These are phyloP conservation scores for Nannochloris sp. DNA, from an alignment of 139 green algal species.

Conservation along the genomic window DNA sequence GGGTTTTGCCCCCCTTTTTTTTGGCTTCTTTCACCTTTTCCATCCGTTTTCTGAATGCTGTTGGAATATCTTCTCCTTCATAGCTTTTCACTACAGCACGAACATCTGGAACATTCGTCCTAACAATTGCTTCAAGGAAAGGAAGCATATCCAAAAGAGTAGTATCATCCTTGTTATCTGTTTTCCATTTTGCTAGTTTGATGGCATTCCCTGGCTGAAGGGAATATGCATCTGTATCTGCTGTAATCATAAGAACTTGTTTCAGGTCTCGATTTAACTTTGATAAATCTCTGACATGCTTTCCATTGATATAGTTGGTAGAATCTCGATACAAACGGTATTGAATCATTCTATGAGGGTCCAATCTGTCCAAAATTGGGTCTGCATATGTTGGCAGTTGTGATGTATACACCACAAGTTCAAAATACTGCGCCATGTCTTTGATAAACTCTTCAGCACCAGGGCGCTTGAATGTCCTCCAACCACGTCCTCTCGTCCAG, in stretches of 20 bases:
- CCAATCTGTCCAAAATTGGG: constrained; percentile 86
- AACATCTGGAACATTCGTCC: constrained; percentile 49
- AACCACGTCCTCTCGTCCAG: constrained; percentile 74
- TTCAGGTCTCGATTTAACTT: constrained; percentile 89
- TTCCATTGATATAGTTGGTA: constrained; percentile 80
- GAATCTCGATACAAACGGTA: constrained; percentile 80
- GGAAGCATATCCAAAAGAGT: constrained; percentile 82
- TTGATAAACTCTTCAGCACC: constrained; percentile 85
- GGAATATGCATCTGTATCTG: constrained; percentile 33
- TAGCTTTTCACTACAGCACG: constrained; percentile 62
- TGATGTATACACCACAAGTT: constrained; percentile 92
- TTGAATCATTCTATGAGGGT: constrained; percentile 61
- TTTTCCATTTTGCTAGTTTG: constrained; percentile 39
- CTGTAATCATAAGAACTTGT: constrained; percentile 70
- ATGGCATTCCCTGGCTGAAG: constrained; percentile 89
- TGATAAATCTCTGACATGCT: constrained; percentile 85
- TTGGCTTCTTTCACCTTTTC: constrained; percentile 15
- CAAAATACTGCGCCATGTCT: constrained; percentile 80
- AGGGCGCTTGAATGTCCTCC: constrained; percentile 85
- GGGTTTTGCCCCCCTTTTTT: not conserved
- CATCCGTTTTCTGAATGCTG: constrained; percentile 61
- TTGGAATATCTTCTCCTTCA: constrained; percentile 73
- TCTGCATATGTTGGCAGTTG: constrained; percentile 76
- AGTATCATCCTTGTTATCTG: constrained; percentile 44
- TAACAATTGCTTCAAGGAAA: constrained; percentile 59